A percentile compares a stretch with the other conserved stretches of the same genome.
Conservation (phyloP, 164 flowering plant genomes). For the Magnolia kwangsiensis region DNA sequence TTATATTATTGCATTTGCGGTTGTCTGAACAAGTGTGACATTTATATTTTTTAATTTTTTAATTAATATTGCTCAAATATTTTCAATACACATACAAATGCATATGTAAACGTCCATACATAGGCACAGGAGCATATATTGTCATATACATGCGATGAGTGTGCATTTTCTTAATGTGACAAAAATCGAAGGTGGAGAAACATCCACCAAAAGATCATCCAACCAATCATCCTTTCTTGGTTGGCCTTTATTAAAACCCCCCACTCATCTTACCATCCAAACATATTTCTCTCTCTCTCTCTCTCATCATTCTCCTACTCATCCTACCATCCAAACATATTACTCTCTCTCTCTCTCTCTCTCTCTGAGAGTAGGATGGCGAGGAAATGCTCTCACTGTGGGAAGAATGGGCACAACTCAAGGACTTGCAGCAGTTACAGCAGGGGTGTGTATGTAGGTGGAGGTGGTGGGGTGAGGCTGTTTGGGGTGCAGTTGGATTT, state of each 20-base stretch:
- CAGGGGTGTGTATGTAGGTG: not conserved
- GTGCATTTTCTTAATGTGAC: not conserved
- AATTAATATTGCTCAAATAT: no score
- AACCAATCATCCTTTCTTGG: slow-evolving; percentile 42
- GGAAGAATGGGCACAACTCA: slow-evolving; percentile 78
- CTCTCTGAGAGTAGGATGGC: slow-evolving; percentile 38
- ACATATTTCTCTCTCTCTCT: slow-evolving; percentile 17
- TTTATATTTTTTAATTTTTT: no score
- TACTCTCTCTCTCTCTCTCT: slow-evolving; percentile 1
- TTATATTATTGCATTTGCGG: no score
- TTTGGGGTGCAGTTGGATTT: slow-evolving; percentile 71
- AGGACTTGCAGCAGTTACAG: slow-evolving; percentile 54
- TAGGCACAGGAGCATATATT: no score
- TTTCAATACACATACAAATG: no score
- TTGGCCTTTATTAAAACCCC: slow-evolving; percentile 32
- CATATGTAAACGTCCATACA: no score
- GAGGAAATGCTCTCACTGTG: slow-evolving; percentile 85
- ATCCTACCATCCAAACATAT: not conserved
- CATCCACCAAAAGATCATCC: slow-evolving; percentile 24
- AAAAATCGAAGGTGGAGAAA: slow-evolving; percentile 27
- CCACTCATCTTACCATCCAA: slow-evolving; percentile 27
- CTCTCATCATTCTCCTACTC: not conserved
- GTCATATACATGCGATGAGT: not conserved
- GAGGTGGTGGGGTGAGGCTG: slow-evolving; percentile 42
- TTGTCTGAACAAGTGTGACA: no score